A percentile compares a stretch with the other conserved stretches of the same genome.
phyloP scores from a whole-genome alignment of 176 grass and related monocot genomes.

The Cenchrus americanus region DNA sequence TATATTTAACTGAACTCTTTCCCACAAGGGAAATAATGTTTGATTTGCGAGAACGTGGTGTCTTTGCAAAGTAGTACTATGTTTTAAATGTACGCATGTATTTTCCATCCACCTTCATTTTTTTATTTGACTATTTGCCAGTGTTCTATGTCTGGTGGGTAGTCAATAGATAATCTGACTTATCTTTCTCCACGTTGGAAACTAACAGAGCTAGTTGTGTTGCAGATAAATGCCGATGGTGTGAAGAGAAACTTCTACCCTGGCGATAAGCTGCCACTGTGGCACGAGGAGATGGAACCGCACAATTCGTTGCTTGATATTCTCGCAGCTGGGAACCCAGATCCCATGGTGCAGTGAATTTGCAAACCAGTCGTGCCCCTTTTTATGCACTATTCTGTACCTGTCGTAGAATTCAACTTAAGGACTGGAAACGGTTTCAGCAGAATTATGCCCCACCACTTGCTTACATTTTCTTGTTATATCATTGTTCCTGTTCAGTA shows the following conservation, averaged over 20 bases:
- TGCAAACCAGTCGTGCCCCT: background rate
- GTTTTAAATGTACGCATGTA: background rate
- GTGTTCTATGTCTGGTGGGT: background rate
- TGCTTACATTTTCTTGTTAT: background rate
- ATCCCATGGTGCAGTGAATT: constrained; percentile 74
- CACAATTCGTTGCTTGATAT: constrained; percentile 84
- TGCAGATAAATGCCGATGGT: constrained; percentile 76
- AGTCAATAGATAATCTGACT: background rate
- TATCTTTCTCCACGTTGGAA: background rate
- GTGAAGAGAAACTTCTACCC: constrained; percentile 80
- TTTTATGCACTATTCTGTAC: constrained; percentile 30
- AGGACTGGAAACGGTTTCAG: background rate
- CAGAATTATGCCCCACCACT: background rate
- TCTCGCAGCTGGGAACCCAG: constrained; percentile 63
- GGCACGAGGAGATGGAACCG: constrained; percentile 94
- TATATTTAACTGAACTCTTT: background rate
- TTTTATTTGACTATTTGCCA: background rate
- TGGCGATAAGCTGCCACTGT: constrained; percentile 74
- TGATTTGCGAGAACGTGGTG: background rate
- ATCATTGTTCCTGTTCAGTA: constrained; percentile 1
- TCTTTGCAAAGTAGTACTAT: background rate
- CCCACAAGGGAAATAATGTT: background rate
- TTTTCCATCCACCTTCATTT: background rate
- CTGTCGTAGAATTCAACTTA: constrained; percentile 33
- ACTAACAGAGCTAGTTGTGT: constrained; percentile 6